Percentiles rank a stretch among this genome's conserved stretches.
Conservation (phyloP, 2,329 filamentous ascomycete species). For the Paraphoma chrysanthemicola region DNA sequence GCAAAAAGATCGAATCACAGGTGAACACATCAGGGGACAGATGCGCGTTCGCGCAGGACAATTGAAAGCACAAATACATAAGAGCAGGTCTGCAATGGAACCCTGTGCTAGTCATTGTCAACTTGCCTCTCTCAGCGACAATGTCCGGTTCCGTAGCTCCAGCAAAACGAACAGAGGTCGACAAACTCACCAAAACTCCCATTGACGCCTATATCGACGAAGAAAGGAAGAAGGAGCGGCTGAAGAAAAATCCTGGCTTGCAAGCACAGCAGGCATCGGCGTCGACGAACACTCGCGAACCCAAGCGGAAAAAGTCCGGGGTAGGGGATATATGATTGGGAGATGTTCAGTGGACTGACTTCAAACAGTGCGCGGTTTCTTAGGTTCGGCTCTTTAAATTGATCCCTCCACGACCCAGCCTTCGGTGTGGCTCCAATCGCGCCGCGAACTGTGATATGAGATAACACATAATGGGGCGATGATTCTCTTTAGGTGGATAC, state of each 20-base stretch:
- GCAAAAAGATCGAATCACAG: neutral
- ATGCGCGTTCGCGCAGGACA: too few species aligned
- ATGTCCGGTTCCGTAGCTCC: constrained; percentile 11
- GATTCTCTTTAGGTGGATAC: too few species aligned
- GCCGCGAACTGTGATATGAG: too few species aligned
- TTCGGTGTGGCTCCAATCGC: too few species aligned
- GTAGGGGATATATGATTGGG: neutral
- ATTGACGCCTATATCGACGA: constrained; percentile 1
- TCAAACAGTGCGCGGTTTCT: too few species aligned
- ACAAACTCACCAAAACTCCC: neutral
- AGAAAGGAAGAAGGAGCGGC: neutral
- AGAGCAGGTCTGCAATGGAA: neutral
- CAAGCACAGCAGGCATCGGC: neutral
- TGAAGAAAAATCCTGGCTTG: neutral
- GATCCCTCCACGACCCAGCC: too few species aligned
- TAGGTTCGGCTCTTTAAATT: too few species aligned
- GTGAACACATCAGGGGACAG: neutral
- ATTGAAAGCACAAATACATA: neutral
- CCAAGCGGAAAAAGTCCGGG: constrained; percentile 3
- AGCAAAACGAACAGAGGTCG: neutral
- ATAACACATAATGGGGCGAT: too few species aligned
- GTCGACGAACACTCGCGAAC: neutral
- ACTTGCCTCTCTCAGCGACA: neutral
- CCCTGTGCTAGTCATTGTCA: neutral
- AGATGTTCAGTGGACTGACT: too few species aligned